Percentiles rank a stretch among this genome's conserved stretches.
phyloP scores from a whole-genome alignment of 2,329 filamentous ascomycete genomes.

The Leptographium procerum region DNA sequence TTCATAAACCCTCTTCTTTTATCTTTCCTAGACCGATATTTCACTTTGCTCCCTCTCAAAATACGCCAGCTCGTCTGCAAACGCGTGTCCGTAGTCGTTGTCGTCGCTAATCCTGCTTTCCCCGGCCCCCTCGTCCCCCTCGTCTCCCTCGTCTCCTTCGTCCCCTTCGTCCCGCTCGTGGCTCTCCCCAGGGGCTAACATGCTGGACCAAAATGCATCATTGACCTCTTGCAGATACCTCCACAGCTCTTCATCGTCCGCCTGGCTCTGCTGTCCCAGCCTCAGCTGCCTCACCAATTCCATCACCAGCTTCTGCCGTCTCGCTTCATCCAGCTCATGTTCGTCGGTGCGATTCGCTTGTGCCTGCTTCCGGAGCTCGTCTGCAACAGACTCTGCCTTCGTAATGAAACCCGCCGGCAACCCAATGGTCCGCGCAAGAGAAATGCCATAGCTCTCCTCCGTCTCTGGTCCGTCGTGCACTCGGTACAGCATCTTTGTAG shows the following conservation, averaged over 20 bases:
- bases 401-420: conserved; percentile 58
- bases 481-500: conserved; percentile 82
- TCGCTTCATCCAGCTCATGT: conserved; percentile 15
- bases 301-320: conserved; percentile 64
- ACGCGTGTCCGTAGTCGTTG: neutral
- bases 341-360: conserved; percentile 30
- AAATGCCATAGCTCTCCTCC: conserved; percentile 73
- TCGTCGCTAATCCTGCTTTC: no score
- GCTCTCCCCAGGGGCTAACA: conserved; percentile 43
- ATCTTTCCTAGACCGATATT: neutral
- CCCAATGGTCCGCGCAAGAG: conserved; percentile 63
- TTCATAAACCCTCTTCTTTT: neutral
- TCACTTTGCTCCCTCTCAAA: neutral
- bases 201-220: conserved; percentile 60
- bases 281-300: conserved; percentile 52
- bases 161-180: neutral
- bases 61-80: neutral
- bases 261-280: conserved; percentile 38
- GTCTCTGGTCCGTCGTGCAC: conserved; percentile 59
- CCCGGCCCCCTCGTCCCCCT: no score
- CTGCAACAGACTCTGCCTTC: conserved; percentile 55
- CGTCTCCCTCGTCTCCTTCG: neutral
- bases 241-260: conserved; percentile 52
- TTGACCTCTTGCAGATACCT: conserved; percentile 58
- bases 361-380: conserved; percentile 47